Conservation (phyloP, 371 early-diverging fungal species). For the Mucor sp. region DNA sequence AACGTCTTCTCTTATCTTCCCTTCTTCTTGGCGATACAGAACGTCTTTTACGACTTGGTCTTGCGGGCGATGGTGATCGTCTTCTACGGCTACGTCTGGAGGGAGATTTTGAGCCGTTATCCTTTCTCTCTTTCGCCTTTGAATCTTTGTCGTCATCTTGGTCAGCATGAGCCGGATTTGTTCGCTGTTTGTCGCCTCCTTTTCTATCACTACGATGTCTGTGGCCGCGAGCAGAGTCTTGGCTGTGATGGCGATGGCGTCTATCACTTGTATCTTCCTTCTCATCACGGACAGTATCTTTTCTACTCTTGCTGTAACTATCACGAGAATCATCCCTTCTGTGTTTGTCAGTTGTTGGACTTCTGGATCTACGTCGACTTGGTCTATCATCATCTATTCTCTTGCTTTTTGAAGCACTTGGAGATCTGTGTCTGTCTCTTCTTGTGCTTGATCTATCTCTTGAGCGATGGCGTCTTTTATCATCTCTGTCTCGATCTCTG, state of each 20-base stretch:
- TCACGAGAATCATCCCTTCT: neutral
- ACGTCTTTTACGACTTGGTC: neutral
- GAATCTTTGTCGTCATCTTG: neutral
- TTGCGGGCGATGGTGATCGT: conserved; percentile 3
- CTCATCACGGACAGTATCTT: neutral
- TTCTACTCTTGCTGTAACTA: neutral
- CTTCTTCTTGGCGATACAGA: neutral
- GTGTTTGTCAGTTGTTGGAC: neutral
- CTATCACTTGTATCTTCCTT: neutral
- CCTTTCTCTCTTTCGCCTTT: neutral
- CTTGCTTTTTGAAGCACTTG: conserved; percentile 2
- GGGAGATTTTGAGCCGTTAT: conserved; percentile 4
- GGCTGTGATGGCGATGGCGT: neutral
- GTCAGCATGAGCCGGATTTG: neutral
- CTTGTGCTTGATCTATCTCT: neutral
- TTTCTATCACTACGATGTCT: neutral
- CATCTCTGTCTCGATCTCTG: neutral
- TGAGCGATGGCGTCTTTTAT: neutral
- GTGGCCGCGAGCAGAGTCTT: neutral
- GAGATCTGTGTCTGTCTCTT: neutral
- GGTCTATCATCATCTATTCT: conserved; percentile 6
- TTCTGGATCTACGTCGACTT: neutral
- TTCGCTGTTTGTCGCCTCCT: neutral
- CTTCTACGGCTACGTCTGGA: conserved; percentile 1
- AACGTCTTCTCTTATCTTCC: neutral